Evolutionary conservation across 169 alveolate genomes (phyloP).

Genomic region (Plasmodium reichenowi): DNA sequence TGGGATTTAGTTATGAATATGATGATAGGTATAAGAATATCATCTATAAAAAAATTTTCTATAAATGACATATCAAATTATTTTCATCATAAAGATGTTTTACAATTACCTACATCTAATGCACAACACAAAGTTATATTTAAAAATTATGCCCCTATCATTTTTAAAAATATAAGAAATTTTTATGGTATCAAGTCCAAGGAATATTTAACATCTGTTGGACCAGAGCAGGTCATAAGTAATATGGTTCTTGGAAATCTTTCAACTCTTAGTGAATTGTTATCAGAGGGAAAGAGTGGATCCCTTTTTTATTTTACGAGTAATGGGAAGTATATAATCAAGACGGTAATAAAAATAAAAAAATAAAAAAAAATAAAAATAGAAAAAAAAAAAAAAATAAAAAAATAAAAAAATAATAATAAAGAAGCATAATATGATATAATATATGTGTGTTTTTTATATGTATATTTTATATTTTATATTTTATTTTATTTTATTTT

Average conservation of each 20-base stretch:
- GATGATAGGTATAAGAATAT: conserved; percentile 92
- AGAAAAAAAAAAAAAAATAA: no score
- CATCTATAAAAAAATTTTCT: conserved; percentile 82
- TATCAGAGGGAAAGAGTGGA: conserved; percentile 97
- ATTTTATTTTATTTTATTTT: neutral
- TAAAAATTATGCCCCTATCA: conserved; percentile 96
- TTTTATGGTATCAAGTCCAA: conserved; percentile 92
- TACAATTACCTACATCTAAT: conserved; percentile 35
- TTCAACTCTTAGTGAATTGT: conserved; percentile 93
- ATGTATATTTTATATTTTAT: no score
- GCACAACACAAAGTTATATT: conserved; percentile 83
- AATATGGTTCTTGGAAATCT: conserved; percentile 96
- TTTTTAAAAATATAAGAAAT: conserved; percentile 94
- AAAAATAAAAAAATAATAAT: no score
- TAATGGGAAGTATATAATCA: conserved; percentile 90
- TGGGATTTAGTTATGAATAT: conserved; percentile 92
- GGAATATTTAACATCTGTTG: conserved; percentile 94
- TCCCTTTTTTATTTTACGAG: conserved; percentile 96
- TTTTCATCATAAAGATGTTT: conserved; percentile 33
- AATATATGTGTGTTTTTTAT: no score
- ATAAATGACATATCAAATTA: conserved; percentile 1
- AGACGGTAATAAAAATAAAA: conserved; percentile 75
- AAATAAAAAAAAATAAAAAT: neutral
- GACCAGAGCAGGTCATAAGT: conserved; percentile 97
- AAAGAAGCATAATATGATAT: no score